Conservation (phyloP, 1,284 basidiomycete genomes). For the Cutaneotrichosporon sp. region DNA sequence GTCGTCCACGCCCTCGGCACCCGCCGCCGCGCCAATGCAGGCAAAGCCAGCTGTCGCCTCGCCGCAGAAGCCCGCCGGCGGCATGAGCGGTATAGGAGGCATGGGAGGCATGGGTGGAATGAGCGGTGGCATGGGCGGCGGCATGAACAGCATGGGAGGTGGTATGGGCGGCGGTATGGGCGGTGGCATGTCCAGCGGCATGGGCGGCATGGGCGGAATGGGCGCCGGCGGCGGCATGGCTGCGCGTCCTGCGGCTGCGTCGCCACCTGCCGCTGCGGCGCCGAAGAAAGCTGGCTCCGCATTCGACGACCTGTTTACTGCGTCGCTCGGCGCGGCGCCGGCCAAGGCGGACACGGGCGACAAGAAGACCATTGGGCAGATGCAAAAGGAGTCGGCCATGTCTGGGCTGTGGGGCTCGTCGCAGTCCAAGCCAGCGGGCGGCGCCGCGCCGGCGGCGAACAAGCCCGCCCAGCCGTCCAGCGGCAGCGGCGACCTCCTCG, state of each 20-base stretch:
- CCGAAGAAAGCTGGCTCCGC: slow-evolving; percentile 20
- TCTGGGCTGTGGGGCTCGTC: slow-evolving; percentile 63
- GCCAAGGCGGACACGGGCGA: slow-evolving; percentile 28
- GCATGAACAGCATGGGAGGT: slow-evolving; percentile 13
- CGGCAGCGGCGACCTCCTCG: slow-evolving; percentile 1
- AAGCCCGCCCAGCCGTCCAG: background rate
- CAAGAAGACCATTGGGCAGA: slow-evolving; percentile 72
- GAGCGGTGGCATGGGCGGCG: background rate
- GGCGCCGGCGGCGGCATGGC: slow-evolving; percentile 5
- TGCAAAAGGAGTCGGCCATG: slow-evolving; percentile 77
- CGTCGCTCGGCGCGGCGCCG: slow-evolving; percentile 56
- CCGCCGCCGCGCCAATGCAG: slow-evolving; percentile 18
- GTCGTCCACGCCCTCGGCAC: background rate
- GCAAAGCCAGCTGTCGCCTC: slow-evolving; percentile 21
- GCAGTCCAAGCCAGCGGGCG: background rate
- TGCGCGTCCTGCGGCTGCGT: slow-evolving; percentile 6
- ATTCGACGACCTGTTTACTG: slow-evolving; percentile 87
- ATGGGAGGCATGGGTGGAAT: background rate
- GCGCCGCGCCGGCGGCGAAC: background rate
- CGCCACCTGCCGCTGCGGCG: slow-evolving; percentile 6
- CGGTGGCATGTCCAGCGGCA: slow-evolving; percentile 4
- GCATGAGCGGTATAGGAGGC: background rate
- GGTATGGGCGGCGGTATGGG: slow-evolving; percentile 9
- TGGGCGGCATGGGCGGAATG: slow-evolving; percentile 3
- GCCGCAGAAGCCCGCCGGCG: slow-evolving; percentile 2